Evolutionary conservation across 2,329 filamentous ascomycete species (phyloP).

Genomic region (Fusarium dlaminii): DNA sequence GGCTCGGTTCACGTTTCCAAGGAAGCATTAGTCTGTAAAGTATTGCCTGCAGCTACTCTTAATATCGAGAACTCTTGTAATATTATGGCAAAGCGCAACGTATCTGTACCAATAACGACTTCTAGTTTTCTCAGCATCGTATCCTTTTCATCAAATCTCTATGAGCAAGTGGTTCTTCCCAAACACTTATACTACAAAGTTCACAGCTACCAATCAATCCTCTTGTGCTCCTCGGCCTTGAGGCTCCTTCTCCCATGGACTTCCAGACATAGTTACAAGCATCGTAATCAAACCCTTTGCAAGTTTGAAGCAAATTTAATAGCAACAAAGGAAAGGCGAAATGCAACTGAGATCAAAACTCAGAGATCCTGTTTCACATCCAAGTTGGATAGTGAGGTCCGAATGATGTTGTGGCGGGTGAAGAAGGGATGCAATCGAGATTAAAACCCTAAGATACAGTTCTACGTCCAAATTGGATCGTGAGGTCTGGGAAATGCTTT

Average conservation of each 20-base stretch:
- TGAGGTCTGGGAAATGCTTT: neutral
- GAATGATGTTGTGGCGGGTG: slow-evolving; percentile 8
- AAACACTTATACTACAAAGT: neutral
- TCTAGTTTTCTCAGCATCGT: accelerated
- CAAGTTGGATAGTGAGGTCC: slow-evolving; percentile 5
- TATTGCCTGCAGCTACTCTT: neutral
- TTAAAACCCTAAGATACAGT: neutral
- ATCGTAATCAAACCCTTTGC: neutral
- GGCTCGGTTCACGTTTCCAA: neutral
- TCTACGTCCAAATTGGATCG: neutral
- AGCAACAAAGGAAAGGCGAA: neutral
- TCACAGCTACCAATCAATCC: neutral
- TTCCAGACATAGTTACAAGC: no score
- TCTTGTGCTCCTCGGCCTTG: neutral
- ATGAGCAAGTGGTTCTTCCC: neutral
- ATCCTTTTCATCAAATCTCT: accelerated
- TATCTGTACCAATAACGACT: neutral
- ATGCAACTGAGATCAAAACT: slow-evolving; percentile 15
- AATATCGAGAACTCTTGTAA: neutral
- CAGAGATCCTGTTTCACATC: slow-evolving; percentile 2
- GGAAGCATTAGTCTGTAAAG: neutral
- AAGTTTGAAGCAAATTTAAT: accelerated
- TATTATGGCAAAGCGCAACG: accelerated
- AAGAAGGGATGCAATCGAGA: neutral
- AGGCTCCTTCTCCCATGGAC: neutral